These are phyloP conservation scores for Usnea hakonensis DNA, from an alignment of 495 filamentous ascomycete genomes.

Conservation along the genomic window DNA sequence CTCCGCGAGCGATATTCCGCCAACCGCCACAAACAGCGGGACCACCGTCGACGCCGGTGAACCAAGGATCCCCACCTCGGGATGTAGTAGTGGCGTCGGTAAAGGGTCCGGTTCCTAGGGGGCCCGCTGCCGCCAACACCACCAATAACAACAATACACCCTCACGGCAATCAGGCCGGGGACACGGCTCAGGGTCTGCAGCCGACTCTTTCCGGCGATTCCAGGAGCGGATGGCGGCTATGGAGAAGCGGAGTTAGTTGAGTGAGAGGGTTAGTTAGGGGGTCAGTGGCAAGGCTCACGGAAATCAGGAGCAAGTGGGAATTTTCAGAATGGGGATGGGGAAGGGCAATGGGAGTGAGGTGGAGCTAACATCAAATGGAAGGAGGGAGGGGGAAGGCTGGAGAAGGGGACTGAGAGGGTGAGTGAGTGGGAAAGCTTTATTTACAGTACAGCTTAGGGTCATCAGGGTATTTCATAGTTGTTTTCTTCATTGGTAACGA, in stretches of 20 bases:
- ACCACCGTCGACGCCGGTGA: background rate
- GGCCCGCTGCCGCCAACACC: too few species aligned
- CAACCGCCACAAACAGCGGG: background rate
- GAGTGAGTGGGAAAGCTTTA: background rate
- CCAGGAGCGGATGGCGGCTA: background rate
- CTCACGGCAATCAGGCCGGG: background rate
- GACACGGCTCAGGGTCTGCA: background rate
- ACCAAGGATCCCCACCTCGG: background rate
- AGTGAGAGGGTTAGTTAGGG: background rate
- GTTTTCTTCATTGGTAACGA: too few species aligned
- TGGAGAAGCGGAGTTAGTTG: background rate
- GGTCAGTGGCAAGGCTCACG: background rate
- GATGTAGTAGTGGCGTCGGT: background rate
- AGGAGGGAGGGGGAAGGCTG: background rate
- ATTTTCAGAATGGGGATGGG: background rate
- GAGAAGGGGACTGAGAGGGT: background rate
- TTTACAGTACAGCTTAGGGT: background rate
- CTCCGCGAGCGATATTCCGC: background rate
- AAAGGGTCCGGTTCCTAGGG: too few species aligned
- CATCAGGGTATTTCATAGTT: background rate
- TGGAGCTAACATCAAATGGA: background rate
- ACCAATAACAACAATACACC: background rate
- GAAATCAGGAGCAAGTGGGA: background rate
- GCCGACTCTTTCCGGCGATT: background rate
- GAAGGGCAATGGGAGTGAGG: background rate